Base-by-base conservation (phyloP, 768 basidiomycete species). In the Hemileccinum rubropunctum region DNA sequence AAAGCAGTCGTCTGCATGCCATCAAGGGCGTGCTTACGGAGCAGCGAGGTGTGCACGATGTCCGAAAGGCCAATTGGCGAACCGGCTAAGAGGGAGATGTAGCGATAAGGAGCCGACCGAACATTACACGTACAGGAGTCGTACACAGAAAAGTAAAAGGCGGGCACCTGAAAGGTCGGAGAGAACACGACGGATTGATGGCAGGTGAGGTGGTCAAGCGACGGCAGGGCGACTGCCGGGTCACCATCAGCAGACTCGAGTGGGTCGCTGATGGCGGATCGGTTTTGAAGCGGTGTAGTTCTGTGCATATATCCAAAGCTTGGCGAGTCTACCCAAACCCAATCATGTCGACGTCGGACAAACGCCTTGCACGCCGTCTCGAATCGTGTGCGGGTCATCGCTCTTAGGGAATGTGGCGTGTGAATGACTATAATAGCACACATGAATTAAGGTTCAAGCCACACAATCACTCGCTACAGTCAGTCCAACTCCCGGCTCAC, bases 101-200 rank as follows among this genome's bases (percentile, higher is more conserved):
- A 57, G 46, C 47, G 38, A 50, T 28, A 45, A 50, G 45, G 58
- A 39, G 52, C 44, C 27, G 53, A 45, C 52, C 42, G 47, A 26
- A 38, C 13, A 39, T 45, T 14, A 47, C 40, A 85, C 91, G 65
- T 62, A 93, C 92, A 79, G 39, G 76, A 65, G 58, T 81, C 75
- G 54, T 85, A 77, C 13, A 87, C 68, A 4, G 80, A 78, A 67
- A 95, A 92, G 70, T 92, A 94, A 60, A 95, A 86, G 1, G 83
- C 78, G 7, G 93, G 93, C 2, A 91, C 89, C 59, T 78, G 81
- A 63, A 86, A 95, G 0, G 88, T 86, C 10, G 84, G 71, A 23
- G 91, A 93, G 63, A 81, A 86, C 28, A 84, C 85, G 46, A 95
- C 71, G 51, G 81, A 85, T 67, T 93, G 86, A 41, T 71, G 69